Base-by-base conservation (phyloP, 2,329 filamentous ascomycete species). In the Lachnellula subtilissima region DNA sequence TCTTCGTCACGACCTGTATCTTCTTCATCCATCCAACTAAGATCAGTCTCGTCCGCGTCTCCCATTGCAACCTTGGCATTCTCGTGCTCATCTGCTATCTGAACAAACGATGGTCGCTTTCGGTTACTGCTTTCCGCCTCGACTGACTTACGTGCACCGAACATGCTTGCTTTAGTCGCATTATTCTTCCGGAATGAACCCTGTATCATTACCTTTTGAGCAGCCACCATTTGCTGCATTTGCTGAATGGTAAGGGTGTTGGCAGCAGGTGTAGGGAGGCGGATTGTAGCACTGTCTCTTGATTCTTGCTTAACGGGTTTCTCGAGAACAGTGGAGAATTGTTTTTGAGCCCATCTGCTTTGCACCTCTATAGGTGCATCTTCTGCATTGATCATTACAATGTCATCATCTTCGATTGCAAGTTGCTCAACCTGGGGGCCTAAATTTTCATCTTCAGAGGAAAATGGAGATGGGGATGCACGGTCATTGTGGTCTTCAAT, bases 21-120 rank as follows among this genome's bases (percentile, higher is more conserved):
- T 19, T 47, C 47, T 1, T 60, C 59, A 9, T 63, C 17, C 61
- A 63, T 64, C 64, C 63, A 65, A 5, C 37, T 49, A 11, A 57
- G 25, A 43, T 64, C 59, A 43, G n/a, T 42, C 15, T 63, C 60
- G 0, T 55, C 48, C 4, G 8, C 45, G 19, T 37, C 40, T 22
- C 32, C 12, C 47, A 57, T 54, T 17, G 50, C 60, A 23, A 46
- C 32, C 8, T 63, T 54, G 22, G 58, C 47, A 19, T 61, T 6
- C 5, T 7, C 28, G 9, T 50, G 32, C 14, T 54, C 49, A 15
- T 58, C 49, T 15, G 3, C 22, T 17, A 17, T 22, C 9, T 40
- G 23, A 12, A 32, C 28, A 32, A 32, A 11, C 28, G 28, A 32
- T 32, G 8, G 28, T 32, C 8, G 28, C 28, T 32, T 32, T 11